Evolutionary conservation across 495 filamentous ascomycete species (phyloP).

Genomic region (Penicillium diatomitis): DNA sequence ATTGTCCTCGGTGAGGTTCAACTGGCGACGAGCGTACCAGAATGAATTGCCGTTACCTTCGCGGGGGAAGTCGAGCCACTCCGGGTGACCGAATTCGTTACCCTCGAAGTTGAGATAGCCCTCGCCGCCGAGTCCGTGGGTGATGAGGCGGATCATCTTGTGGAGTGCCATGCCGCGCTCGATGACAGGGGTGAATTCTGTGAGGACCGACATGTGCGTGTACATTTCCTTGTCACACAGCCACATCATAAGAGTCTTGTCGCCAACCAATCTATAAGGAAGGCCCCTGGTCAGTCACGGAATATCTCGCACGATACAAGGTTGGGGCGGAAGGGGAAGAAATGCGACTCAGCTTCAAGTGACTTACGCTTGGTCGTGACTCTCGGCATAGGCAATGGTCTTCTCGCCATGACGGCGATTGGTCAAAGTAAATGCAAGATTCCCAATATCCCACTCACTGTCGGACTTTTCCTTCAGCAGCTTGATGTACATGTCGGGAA

Average conservation of each 20-base stretch:
- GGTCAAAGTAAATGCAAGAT: conserved; percentile 74
- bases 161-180: conserved; percentile 85
- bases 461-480: conserved; percentile 89
- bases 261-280: conserved; percentile 74
- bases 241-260: conserved; percentile 95
- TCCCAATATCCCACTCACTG: conserved; percentile 85
- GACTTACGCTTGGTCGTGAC: conserved; percentile 94
- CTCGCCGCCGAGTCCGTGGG: conserved; percentile 90
- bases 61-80: conserved; percentile 98
- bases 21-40: conserved; percentile 93
- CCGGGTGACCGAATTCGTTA: conserved; percentile 97
- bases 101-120: conserved; percentile 98
- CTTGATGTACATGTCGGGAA: conserved; percentile 99
- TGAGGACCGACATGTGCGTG: conserved; percentile 88
- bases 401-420: conserved; percentile 95
- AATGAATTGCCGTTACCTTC: conserved; percentile 91
- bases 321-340: no score
- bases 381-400: conserved; percentile 95
- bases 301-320: no score
- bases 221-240: conserved; percentile 96
- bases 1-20: conserved; percentile 82
- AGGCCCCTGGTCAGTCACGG: conserved; percentile 5
- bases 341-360: no score
- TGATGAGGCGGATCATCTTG: conserved; percentile 94
- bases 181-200: conserved; percentile 79